phyloP scores from a whole-genome alignment of 331 rosid species.

The Phaseolus coccineus region DNA sequence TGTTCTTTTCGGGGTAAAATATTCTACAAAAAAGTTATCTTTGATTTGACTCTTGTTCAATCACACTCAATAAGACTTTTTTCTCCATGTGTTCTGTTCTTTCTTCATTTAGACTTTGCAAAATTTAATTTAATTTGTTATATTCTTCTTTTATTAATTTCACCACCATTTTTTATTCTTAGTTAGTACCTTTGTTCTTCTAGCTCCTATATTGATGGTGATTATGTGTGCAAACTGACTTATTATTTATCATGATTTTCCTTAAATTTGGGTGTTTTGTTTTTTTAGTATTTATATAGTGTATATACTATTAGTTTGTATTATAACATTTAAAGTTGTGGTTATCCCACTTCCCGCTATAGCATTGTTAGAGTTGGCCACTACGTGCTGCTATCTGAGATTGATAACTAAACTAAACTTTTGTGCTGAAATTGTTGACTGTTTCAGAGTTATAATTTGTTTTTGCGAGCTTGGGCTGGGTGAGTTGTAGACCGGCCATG shows the following conservation, averaged over 20 bases:
- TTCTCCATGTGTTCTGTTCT: too few relatives aligned
- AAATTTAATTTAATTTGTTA: too few relatives aligned
- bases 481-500: slow-evolving; percentile 14
- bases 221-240: neutral
- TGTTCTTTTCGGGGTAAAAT: neutral
- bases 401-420: neutral
- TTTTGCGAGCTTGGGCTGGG: neutral
- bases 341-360: neutral
- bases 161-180: neutral
- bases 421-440: slow-evolving; percentile 10
- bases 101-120: too few relatives aligned
- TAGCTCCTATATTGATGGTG: neutral
- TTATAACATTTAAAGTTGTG: neutral
- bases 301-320: neutral
- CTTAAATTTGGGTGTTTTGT: neutral
- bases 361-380: neutral
- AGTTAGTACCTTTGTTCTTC: neutral
- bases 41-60: neutral
- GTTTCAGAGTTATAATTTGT: neutral
- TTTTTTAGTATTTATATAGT: neutral
- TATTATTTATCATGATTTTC: neutral
- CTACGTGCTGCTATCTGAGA: neutral
- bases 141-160: neutral
- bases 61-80: too few relatives aligned
- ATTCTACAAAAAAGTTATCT: neutral